These are phyloP conservation scores for Ganoderma multipileum DNA, from an alignment of 1,284 basidiomycete species.

Conservation along the genomic window DNA sequence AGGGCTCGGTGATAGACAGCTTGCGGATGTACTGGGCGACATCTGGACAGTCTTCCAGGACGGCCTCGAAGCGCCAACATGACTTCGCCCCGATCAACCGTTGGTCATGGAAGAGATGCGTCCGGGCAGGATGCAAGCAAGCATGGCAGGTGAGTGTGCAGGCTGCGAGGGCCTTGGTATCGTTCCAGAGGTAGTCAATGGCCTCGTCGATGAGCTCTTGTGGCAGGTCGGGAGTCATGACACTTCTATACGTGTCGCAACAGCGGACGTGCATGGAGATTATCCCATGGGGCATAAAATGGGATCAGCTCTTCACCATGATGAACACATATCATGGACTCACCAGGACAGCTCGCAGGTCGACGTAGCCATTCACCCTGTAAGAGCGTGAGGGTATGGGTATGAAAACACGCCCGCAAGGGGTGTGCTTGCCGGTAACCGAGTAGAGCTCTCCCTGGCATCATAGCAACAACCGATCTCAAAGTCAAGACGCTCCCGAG, in stretches of 20 bases:
- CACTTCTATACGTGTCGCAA: background rate
- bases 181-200: slow-evolving; percentile 44
- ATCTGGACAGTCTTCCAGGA: slow-evolving; percentile 24
- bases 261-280: background rate
- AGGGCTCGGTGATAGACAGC: slow-evolving; percentile 26
- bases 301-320: background rate
- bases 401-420: background rate
- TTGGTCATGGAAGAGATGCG: slow-evolving; percentile 42
- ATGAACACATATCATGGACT: background rate
- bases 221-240: slow-evolving; percentile 20
- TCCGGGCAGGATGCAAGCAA: slow-evolving; percentile 43
- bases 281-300: background rate
- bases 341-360: background rate
- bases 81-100: slow-evolving; percentile 18
- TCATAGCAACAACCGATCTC: slow-evolving; percentile 6
- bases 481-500: background rate
- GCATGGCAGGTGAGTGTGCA: slow-evolving; percentile 44
- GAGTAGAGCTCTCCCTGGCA: background rate
- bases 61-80: slow-evolving; percentile 28
- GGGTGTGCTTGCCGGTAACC: background rate
- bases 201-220: slow-evolving; percentile 44
- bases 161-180: slow-evolving; percentile 38
- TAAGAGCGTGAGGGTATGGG: background rate
- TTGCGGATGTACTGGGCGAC: slow-evolving; percentile 25
- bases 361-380: background rate